A percentile compares a stretch with the other conserved stretches of the same genome.
These are phyloP conservation scores for Hypocrella siamensis DNA, from an alignment of 2,329 filamentous ascomycete species.

Conservation along the genomic window DNA sequence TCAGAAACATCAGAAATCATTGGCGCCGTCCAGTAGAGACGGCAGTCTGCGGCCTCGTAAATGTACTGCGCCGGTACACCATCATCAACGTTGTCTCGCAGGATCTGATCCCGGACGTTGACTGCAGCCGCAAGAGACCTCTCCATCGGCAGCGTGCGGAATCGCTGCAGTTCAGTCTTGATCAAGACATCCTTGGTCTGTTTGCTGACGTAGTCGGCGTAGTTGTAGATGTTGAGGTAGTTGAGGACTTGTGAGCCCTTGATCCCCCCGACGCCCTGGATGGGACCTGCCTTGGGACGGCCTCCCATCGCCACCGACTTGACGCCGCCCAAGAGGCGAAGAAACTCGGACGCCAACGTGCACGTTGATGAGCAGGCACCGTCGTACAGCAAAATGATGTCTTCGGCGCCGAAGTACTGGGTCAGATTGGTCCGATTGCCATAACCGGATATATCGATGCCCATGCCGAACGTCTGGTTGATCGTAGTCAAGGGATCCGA, in stretches of 20 bases:
- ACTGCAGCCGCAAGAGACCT: constrained; percentile 17
- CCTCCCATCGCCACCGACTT: constrained; percentile 36
- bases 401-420: constrained; percentile 38
- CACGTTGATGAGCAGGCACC: constrained; percentile 44
- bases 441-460: constrained; percentile 28
- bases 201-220: constrained; percentile 7
- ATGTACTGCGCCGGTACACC: constrained; percentile 31
- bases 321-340: constrained; percentile 35
- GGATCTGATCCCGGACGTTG: constrained; percentile 24
- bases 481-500: constrained; percentile 22
- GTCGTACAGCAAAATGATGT: constrained; percentile 44
- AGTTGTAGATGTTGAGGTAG: constrained; percentile 13
- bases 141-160: constrained; percentile 15
- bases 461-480: constrained; percentile 15
- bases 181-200: constrained; percentile 12
- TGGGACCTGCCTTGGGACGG: constrained; percentile 25
- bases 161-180: constrained; percentile 14
- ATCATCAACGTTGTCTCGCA: constrained; percentile 18
- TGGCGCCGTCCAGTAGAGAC: constrained; percentile 33
- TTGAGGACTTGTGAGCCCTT: constrained; percentile 29
- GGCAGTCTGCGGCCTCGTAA: constrained; percentile 30
- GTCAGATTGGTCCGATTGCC: constrained; percentile 18
- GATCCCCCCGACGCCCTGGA: constrained; percentile 37
- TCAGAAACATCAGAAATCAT: constrained; percentile 30
- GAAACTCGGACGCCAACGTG: constrained; percentile 37